A percentile compares a stretch with the other conserved stretches of the same genome.
These are phyloP conservation scores for Amanita inopinata DNA, from an alignment of 768 basidiomycete genomes.

Conservation along the genomic window DNA sequence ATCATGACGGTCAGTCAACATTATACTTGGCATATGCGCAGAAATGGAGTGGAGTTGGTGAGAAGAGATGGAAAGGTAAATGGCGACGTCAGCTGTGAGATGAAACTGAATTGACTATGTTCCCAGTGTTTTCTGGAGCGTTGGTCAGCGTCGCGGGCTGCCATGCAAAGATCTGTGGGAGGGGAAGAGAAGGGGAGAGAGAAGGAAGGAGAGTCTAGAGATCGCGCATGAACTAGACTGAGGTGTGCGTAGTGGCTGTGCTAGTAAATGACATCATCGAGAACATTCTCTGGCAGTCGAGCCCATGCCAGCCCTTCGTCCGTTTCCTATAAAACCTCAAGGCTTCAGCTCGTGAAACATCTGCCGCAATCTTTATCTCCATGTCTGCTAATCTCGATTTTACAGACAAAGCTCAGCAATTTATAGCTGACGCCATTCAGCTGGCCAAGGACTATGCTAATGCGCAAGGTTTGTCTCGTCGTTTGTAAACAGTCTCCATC, in stretches of 20 bases:
- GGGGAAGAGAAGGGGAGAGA: too few species aligned
- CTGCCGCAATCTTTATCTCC: too few species aligned
- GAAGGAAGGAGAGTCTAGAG: too few species aligned
- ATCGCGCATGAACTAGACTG: too few species aligned
- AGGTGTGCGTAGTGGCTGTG: too few species aligned
- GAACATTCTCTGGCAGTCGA: background rate
- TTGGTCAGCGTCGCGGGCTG: background rate
- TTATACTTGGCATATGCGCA: constrained; percentile 13
- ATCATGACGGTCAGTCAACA: constrained; percentile 20
- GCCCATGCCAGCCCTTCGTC: too few species aligned
- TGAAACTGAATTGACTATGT: too few species aligned
- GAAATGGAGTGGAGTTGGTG: background rate
- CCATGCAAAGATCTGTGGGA: background rate
- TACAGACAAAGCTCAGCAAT: constrained; percentile 74
- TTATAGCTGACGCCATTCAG: constrained; percentile 63
- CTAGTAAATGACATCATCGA: too few species aligned
- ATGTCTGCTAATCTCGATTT: constrained; percentile 64
- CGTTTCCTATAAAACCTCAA: too few species aligned
- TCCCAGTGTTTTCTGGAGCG: background rate
- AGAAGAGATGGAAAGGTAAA: background rate
- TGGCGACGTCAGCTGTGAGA: too few species aligned
- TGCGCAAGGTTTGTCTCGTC: constrained; percentile 49
- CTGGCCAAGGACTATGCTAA: constrained; percentile 79
- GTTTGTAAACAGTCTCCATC: background rate
- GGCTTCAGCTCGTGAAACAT: too few species aligned